These are phyloP conservation scores for Echites panduratus DNA, from an alignment of 257 asterid species.

Conservation along the genomic window DNA sequence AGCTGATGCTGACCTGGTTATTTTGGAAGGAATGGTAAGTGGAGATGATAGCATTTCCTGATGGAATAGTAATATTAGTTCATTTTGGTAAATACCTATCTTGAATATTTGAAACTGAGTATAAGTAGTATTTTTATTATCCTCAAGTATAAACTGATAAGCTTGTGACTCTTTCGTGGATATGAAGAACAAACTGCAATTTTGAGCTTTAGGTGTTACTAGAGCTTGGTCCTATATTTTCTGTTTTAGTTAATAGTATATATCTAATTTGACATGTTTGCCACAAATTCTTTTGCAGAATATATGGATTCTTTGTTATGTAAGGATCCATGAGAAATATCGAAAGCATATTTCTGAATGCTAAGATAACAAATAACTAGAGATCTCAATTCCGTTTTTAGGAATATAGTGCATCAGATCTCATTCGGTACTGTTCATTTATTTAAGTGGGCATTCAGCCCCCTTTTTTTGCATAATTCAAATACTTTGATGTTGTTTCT, in stretches of 20 bases:
- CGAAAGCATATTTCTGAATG: not conserved
- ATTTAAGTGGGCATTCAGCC: not conserved
- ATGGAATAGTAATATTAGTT: not conserved
- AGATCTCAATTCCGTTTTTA: not conserved
- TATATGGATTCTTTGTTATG: not conserved
- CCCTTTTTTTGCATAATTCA: not conserved
- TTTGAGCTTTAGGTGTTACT: not conserved
- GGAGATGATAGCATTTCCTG: not conserved
- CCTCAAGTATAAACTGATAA: not conserved
- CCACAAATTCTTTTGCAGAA: not conserved
- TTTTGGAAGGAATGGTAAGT: constrained; percentile 95
- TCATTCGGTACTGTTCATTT: not conserved
- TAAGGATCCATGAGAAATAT: not conserved
- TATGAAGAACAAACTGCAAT: not conserved
- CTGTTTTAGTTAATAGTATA: not conserved
- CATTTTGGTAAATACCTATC: not conserved
- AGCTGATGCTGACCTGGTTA: constrained; percentile 83
- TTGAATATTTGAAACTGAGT: not conserved
- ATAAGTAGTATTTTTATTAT: not conserved
- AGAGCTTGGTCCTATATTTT: not conserved
- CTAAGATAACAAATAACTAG: not conserved
- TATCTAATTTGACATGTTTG: not conserved
- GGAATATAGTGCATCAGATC: too few relatives aligned
- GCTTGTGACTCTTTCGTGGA: not conserved
- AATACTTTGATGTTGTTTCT: not conserved